Conservation (phyloP, 179 eudicot genomes). For the Nepenthes alata region DNA sequence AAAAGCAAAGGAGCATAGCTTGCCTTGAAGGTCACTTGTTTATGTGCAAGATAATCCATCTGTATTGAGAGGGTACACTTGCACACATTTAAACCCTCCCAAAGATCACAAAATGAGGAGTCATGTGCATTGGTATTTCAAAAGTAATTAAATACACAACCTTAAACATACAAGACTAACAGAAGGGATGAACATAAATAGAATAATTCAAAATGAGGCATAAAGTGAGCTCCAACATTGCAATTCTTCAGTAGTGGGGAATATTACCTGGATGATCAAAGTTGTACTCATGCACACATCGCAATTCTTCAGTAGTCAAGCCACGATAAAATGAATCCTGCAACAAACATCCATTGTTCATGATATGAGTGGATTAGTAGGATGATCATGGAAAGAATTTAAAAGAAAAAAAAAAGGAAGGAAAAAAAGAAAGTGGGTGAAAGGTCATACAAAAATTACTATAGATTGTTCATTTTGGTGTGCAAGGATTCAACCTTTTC, state of each 20-base stretch:
- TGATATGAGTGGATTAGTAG: background rate
- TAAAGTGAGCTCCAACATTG: background rate
- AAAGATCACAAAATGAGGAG: no score
- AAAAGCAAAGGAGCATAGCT: background rate
- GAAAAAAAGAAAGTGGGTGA: background rate
- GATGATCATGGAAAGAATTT: background rate
- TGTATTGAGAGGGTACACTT: no score
- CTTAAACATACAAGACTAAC: background rate
- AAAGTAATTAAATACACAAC: background rate
- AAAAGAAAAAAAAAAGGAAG: background rate
- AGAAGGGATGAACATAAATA: background rate
- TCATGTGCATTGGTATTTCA: no score
- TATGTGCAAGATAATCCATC: no score
- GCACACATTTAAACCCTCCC: no score
- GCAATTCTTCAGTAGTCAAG: conserved; percentile 58
- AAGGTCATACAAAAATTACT: no score
- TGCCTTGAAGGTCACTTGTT: no score
- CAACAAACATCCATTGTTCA: background rate
- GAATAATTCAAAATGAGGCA: background rate
- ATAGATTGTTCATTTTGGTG: no score
- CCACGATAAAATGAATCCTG: conserved; percentile 93
- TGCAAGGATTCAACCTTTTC: no score
- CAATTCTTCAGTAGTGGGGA: background rate
- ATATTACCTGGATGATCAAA: conserved; percentile 87
- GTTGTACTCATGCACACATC: conserved; percentile 68